Evolutionary conservation across 2,329 filamentous ascomycete species (phyloP), one percentile per base, ranked within the genome.

Genomic region (Colletotrichum acutatum): DNA sequence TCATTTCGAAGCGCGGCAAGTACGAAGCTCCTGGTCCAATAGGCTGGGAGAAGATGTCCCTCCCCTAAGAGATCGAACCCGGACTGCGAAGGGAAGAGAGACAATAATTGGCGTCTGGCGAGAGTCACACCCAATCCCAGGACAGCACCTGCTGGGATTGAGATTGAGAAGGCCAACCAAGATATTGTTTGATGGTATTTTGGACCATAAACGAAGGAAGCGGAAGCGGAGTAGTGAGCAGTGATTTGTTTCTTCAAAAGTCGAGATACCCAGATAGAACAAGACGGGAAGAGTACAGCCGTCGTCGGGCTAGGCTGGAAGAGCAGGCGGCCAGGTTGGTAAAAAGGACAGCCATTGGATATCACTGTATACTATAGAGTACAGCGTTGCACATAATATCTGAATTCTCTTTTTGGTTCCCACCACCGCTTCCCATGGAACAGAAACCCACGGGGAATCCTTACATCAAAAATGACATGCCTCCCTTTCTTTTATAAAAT

Each of bases 1-100:
- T 96, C n/a, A 85, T 98, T 75, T 94, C 94, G 62, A 94, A 93
- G 83, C 90, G 86, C 32, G 93, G 91, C 73, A 83, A 88, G 68
- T 98, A 95, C 80, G 95, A 97, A 78, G 86, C 87, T 0, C 83
- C 84, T 2, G 90, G 90, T 0, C 90, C 89, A 3, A 75, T 76
- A 9, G 81, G 84, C 61, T 90, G 88, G 87, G 85, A 90, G 63
- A 83, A 80, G 70, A 81, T 49, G 42, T 49, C 42, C 8, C 19
- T 49, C 1, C 19, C 42, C 16, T 49, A 49, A 46, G 42, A 6
- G 42, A n/a, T 49, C 7, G 1, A 4, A 9, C 6, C 19, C 8
- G 19, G 5, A 4, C 32, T 34, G 19, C 19, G 3, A 19, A 49
- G 19, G 7, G 37, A 19, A 19, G 16, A 3, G 37, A 19, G 6